Evolutionary conservation across 495 filamentous ascomycete species (phyloP), one percentile per base, ranked within the genome.

Genomic region (Xylaria flabelliformis): DNA sequence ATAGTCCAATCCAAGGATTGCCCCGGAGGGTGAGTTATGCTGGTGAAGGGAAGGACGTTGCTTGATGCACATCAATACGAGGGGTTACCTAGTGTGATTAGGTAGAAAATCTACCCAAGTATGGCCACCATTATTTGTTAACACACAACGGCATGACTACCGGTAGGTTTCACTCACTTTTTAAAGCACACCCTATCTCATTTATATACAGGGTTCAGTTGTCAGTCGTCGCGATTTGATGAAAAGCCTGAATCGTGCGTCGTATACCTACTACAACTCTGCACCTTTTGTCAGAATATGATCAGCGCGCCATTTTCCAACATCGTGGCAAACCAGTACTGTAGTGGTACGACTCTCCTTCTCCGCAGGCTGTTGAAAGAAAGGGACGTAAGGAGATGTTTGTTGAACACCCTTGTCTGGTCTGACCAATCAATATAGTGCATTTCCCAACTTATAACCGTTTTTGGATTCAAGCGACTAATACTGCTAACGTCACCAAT

Each of bases 401-500:
- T 55, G 50, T 70, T 62, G 41, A 24, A 17, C 17, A 32, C 63
- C 70, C 51, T 67, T 67, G 70, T 67, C 70, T 13, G 15, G 3
- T 2, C 15, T 0, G 58, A 29, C 70, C 71, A 73, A 73, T 73
- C 64, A 73, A 39, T 21, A 69, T 66, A 70, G 72, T 55, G 69
- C 48, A 69, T 76, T 79, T 79, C 67, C 73, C 72, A 74, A 75
- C 76, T 73, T 73, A 68, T 67, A 76, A 75, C 68, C 62, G 58
- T 21, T 71, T 70, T 71, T 44, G 58, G 63, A 71, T 26, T 39
- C 50, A 59, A 58, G 59, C 64, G 50, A 69, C 66, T 64, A 73
- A 70, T 75, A 34, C 67, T 72, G 70, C 70, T 75, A 79, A 79
- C 75, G 72, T 77, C 77, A 79, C 77, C 73, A 74, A 79, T 67